Evolutionary conservation across 2,329 filamentous ascomycete genomes (phyloP).

Genomic region (Cytospora schulzeri): DNA sequence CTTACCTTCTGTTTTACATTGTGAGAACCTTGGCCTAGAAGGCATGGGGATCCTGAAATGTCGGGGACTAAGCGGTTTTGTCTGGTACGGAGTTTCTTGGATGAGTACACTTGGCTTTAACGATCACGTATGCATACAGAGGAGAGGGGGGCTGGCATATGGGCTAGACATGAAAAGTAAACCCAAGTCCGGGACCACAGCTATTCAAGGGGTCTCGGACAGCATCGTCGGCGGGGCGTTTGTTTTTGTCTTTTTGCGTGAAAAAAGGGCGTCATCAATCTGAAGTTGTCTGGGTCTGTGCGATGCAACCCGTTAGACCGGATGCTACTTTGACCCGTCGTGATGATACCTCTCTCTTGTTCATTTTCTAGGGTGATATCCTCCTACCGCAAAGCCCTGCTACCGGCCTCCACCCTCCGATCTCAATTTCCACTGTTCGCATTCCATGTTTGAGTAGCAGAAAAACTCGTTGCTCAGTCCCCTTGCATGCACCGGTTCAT

Average conservation of each 20-base stretch:
- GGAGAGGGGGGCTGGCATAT: conserved; percentile 11
- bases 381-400: background rate
- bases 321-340: background rate
- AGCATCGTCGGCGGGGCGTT: conserved; percentile 18
- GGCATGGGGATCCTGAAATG: background rate
- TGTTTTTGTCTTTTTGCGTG: no score
- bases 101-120: conserved; percentile 8
- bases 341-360: background rate
- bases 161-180: conserved; percentile 8
- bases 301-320: background rate
- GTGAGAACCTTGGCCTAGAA: conserved; percentile 59
- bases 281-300: background rate
- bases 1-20: conserved; percentile 89
- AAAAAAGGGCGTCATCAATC: conserved; percentile 5
- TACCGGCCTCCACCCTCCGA: conserved; percentile 28
- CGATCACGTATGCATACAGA: conserved; percentile 11
- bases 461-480: conserved; percentile 80
- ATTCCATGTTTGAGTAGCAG: conserved; percentile 79
- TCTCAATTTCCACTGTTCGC: conserved; percentile 52
- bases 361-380: background rate
- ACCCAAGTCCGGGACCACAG: background rate
- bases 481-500: conserved; percentile 68
- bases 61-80: conserved; percentile 13
- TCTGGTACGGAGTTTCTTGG: conserved; percentile 16
- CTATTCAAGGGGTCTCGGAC: background rate